Base-by-base conservation (phyloP, 352 stramenopile species). In the Globisporangium sylvaticum region DNA sequence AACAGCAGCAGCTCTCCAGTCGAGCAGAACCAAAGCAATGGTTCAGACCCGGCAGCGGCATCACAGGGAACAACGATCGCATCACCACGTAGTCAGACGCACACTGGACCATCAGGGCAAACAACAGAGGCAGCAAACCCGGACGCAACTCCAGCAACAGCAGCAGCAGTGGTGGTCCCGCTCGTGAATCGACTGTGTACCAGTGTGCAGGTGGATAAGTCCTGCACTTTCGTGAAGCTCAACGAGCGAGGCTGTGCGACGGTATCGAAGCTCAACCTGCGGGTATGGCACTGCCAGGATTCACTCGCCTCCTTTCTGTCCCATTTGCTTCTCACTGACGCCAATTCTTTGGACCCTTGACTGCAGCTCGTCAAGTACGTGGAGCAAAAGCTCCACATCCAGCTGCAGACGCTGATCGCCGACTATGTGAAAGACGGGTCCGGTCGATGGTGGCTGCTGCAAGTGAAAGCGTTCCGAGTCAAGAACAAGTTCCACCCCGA, bases 151-250 rank as follows among this genome's bases (percentile, higher is more conserved):
- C 25, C 58, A 63, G 18, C 42, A 62, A 57, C 62, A 67, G 8
- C 50, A 61, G 66, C 62, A 31, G 44, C 64, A 29, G 20, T 29
- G 1, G 46, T 48, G 0, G 44, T 80, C 20, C 75, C 80, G 4
- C 67, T 90, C 37, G 74, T 84, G 15, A 82, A 72, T 55, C 80
- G 81, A 1, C 57, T 90, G 18, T 91, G 84, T 32, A 93, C 84
- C 0, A 93, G 70, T 18, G 62, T 91, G 9, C 81, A 87, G 66
- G 61, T 75, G 6, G 80, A 93, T 62, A 87, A 89, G 24, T 65
- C 70, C 0, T 93, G 87, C 44, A 91, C 84, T 14, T 93, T 95
- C 53, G 81, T 92, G 59, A 93, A 93, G 56, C 74, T 95, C 9
- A 90, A 81, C 46, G 87, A 95, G 58, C 78, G 83, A 3, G 87